Evolutionary conservation across 208 protist species (phyloP).

Genomic region (Leishmania tarentolae): DNA sequence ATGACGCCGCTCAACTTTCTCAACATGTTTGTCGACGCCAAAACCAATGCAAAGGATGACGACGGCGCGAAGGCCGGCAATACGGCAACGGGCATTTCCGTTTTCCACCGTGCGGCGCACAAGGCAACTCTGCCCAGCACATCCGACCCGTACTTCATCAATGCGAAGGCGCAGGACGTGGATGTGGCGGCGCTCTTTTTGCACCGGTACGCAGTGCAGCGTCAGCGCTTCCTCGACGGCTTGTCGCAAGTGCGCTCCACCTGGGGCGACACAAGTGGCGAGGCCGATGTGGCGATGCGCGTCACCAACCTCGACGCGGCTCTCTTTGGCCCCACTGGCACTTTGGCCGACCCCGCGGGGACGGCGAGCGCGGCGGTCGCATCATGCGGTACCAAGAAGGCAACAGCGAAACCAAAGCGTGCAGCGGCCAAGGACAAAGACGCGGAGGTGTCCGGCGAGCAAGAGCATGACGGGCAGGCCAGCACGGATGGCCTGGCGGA

Average conservation of each 20-base stretch:
- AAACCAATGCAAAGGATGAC: conserved; percentile 43
- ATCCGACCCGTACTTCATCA: conserved; percentile 88
- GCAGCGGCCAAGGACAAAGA: conserved; percentile 20
- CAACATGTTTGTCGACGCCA: conserved; percentile 90
- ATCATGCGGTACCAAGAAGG: conserved; percentile 1
- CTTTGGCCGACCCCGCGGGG: conserved; percentile 32
- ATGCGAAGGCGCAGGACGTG: conserved; percentile 79
- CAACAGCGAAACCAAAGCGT: not conserved
- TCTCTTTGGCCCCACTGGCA: conserved; percentile 82
- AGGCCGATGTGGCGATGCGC: conserved; percentile 76
- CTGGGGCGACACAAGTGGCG: conserved; percentile 84
- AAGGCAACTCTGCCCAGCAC: conserved; percentile 74
- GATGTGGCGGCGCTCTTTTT: conserved; percentile 87
- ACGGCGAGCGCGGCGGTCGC: not conserved
- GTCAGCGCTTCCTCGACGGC: conserved; percentile 82
- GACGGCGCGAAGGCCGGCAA: conserved; percentile 40
- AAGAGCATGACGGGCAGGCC: conserved; percentile 8
- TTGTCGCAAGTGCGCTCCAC: conserved; percentile 82
- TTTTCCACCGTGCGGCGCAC: conserved; percentile 80
- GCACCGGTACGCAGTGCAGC: conserved; percentile 91
- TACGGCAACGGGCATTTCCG: conserved; percentile 54
- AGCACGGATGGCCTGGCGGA: not conserved
- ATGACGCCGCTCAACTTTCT: conserved; percentile 88
- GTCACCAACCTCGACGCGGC: conserved; percentile 69
- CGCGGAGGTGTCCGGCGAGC: conserved; percentile 36